Conservation (phyloP, 805 yeast species). For the Helenozyma baotianmanensis region DNA sequence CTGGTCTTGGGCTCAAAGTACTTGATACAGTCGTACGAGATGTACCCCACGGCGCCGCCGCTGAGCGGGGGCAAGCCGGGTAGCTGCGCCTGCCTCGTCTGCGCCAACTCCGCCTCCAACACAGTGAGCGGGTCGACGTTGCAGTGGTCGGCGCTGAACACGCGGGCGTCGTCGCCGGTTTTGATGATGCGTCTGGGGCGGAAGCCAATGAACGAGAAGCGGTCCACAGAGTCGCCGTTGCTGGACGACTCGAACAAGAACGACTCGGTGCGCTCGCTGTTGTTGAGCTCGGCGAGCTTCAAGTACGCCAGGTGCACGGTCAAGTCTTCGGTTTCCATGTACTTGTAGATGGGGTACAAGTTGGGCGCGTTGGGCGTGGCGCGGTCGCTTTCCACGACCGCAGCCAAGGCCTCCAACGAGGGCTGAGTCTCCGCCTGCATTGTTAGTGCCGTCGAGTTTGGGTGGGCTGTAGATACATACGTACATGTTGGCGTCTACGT, state of each 20-base stretch:
- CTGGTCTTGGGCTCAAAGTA: constrained; percentile 93
- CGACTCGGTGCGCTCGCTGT: constrained; percentile 52
- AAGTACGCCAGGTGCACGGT: constrained; percentile 91
- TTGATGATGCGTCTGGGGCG: constrained; percentile 76
- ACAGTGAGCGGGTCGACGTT: constrained; percentile 77
- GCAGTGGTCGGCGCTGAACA: constrained; percentile 20
- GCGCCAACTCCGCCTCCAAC: constrained; percentile 68
- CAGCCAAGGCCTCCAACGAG: constrained; percentile 25
- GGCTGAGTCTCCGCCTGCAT: constrained; percentile 32
- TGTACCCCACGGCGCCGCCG: constrained; percentile 97
- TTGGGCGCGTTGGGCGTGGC: constrained; percentile 43
- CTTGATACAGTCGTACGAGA: constrained; percentile 93
- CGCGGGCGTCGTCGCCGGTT: constrained; percentile 63
- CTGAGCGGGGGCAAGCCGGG: constrained; percentile 81
- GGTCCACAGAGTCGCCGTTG: constrained; percentile 82
- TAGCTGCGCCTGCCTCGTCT: constrained; percentile 63
- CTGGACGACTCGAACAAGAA: constrained; percentile 86
- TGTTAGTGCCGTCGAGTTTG: neutral
- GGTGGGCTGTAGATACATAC: constrained; percentile 18
- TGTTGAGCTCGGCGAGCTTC: constrained; percentile 66
- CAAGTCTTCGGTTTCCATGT: constrained; percentile 68
- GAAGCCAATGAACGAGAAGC: constrained; percentile 89
- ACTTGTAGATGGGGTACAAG: constrained; percentile 76
- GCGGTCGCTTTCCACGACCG: constrained; percentile 19
- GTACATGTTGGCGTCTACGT: constrained; percentile 13